A percentile compares a stretch with the other conserved stretches of the same genome.
These are phyloP conservation scores for Byssochlamys sp. DNA, from an alignment of 2,329 filamentous ascomycete species.

Conservation along the genomic window DNA sequence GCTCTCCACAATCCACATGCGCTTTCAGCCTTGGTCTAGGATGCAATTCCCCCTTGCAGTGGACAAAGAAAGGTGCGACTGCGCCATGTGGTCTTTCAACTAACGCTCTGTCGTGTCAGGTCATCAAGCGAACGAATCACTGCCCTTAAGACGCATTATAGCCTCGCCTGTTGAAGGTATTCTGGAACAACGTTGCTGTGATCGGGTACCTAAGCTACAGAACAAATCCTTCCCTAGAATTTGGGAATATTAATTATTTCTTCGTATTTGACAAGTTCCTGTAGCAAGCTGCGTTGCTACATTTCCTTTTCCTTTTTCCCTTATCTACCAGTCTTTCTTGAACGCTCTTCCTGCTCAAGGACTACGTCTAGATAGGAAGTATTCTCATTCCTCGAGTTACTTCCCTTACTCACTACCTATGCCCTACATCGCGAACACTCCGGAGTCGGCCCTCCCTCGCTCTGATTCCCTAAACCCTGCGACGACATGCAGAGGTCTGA, in stretches of 20 bases:
- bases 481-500: constrained; percentile 82
- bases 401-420: constrained; percentile 32
- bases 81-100: neutral
- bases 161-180: neutral
- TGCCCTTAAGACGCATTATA: neutral
- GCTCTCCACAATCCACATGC: neutral
- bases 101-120: neutral
- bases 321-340: no score
- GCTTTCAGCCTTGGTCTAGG: neutral
- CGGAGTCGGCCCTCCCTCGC: constrained; percentile 68
- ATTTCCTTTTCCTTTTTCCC: neutral
- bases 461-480: constrained; percentile 76
- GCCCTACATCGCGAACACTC: constrained; percentile 62
- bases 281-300: neutral
- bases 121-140: neutral
- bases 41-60: neutral
- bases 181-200: neutral
- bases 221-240: neutral
- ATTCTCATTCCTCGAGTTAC: neutral
- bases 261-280: neutral
- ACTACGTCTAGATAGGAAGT: neutral
- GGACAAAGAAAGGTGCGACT: neutral
- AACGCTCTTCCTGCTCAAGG: neutral
- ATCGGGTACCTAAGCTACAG: neutral
- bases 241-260: neutral